phyloP scores from a whole-genome alignment of 345 rosid genomes.

The Linum tenue region DNA sequence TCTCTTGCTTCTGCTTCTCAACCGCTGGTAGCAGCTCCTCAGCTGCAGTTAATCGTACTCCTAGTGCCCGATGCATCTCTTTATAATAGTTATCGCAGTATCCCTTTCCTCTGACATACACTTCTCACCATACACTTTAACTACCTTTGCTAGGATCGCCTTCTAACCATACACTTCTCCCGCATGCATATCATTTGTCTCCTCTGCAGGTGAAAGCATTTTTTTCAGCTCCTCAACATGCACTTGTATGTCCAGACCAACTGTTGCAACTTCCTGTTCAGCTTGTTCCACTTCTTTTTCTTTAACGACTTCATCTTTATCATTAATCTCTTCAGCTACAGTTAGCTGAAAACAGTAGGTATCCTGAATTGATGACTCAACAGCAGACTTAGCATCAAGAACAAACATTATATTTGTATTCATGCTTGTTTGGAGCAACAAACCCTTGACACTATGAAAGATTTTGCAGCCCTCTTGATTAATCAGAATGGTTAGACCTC shows the following conservation, averaged over 20 bases:
- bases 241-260: conserved; percentile 43
- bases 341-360: no score
- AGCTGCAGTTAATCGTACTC: conserved; percentile 46
- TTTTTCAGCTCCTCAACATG: conserved; percentile 58
- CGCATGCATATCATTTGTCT: conserved; percentile 79
- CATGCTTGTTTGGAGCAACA: no score
- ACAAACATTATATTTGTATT: no score
- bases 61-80: conserved; percentile 68
- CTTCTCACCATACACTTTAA: no score
- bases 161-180: conserved; percentile 96
- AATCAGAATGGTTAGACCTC: no score
- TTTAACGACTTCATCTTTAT: conserved; percentile 1
- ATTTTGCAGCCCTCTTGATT: no score
- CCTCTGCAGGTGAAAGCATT: conserved; percentile 57
- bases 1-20: conserved; percentile 50
- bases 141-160: conserved; percentile 71
- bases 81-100: conserved; percentile 57
- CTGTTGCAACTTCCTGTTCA: conserved; percentile 54
- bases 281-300: conserved; percentile 64
- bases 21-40: conserved; percentile 43
- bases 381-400: no score
- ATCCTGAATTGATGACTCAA: no score
- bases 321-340: no score
- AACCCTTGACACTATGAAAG: no score
- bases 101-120: conserved; percentile 70